Evolutionary conservation across 768 basidiomycete genomes (phyloP).

Genomic region (Russula foetens): DNA sequence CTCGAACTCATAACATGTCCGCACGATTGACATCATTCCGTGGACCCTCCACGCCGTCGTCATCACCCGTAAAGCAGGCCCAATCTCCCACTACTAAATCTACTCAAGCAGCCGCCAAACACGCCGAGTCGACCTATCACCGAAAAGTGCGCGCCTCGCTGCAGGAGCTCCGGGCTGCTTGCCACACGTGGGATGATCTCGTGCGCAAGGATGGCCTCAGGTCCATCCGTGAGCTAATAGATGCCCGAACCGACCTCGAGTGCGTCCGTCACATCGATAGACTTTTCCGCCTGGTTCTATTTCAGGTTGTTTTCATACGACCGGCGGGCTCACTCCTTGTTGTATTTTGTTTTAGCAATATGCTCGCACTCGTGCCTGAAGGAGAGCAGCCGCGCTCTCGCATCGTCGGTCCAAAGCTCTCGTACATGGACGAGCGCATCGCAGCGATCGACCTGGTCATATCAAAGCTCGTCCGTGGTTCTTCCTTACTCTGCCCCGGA

Average conservation of each 20-base stretch:
- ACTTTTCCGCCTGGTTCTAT: no score
- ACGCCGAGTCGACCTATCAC: constrained; percentile 68
- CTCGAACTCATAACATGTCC: constrained; percentile 29
- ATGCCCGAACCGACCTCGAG: constrained; percentile 81
- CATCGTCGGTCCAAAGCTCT: constrained; percentile 58
- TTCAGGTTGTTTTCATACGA: neutral
- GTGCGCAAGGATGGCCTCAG: constrained; percentile 73
- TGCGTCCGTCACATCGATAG: no score
- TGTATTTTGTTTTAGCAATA: constrained; percentile 45
- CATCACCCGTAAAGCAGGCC: constrained; percentile 50
- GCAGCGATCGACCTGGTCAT: constrained; percentile 49
- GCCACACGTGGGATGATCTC: constrained; percentile 78
- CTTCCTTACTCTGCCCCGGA: neutral
- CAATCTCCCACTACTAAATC: constrained; percentile 27
- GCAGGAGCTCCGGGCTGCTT: constrained; percentile 53
- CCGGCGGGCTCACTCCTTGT: neutral
- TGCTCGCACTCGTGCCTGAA: constrained; percentile 43
- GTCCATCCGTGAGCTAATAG: constrained; percentile 61
- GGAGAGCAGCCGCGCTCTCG: constrained; percentile 47
- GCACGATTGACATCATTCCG: constrained; percentile 67
- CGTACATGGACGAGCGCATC: constrained; percentile 58
- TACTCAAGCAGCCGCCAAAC: constrained; percentile 38
- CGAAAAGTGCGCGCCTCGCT: constrained; percentile 63
- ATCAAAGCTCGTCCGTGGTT: constrained; percentile 51
- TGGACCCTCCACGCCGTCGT: constrained; percentile 67